Evolutionary conservation across 176 grass and related monocot species (phyloP).

Genomic region (Aechmea fasciata): DNA sequence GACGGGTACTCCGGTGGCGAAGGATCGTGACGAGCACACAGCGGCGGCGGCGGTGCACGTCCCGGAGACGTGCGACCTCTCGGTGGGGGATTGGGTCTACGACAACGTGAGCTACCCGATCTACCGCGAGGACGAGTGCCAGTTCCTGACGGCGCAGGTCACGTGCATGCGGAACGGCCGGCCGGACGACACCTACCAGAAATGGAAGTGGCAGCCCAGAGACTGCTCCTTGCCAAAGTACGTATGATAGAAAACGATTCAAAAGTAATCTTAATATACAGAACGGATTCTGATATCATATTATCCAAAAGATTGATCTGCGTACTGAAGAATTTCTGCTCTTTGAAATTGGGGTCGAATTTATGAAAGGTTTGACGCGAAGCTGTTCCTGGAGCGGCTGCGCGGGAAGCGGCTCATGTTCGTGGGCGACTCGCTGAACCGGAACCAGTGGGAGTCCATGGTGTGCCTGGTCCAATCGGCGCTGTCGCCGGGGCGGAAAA

Average conservation of each 20-base stretch:
- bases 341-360: not conserved
- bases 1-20: too few relatives aligned
- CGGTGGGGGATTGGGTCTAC: conserved; percentile 62
- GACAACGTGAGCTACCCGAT: conserved; percentile 63
- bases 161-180: conserved; percentile 91
- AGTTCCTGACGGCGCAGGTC: conserved; percentile 71
- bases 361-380: conserved; percentile 25
- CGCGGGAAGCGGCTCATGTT: conserved; percentile 37
- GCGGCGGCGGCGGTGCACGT: conserved; percentile 23
- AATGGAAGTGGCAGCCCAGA: conserved; percentile 79
- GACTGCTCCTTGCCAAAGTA: conserved; percentile 69
- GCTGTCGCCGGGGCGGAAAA: conserved; percentile 23
- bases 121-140: conserved; percentile 66
- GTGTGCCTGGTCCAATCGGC: conserved; percentile 33
- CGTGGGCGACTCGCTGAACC: conserved; percentile 31
- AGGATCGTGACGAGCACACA: too few relatives aligned
- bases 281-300: not conserved
- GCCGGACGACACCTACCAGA: conserved; percentile 76
- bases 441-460: conserved; percentile 46
- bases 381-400: conserved; percentile 21
- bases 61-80: conserved; percentile 59
- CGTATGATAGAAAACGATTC: not conserved
- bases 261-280: not conserved
- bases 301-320: too few relatives aligned
- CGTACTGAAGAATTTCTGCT: too few relatives aligned